Evolutionary conservation across 1,284 basidiomycete genomes (phyloP).

Genomic region (Puccinia triticina): DNA sequence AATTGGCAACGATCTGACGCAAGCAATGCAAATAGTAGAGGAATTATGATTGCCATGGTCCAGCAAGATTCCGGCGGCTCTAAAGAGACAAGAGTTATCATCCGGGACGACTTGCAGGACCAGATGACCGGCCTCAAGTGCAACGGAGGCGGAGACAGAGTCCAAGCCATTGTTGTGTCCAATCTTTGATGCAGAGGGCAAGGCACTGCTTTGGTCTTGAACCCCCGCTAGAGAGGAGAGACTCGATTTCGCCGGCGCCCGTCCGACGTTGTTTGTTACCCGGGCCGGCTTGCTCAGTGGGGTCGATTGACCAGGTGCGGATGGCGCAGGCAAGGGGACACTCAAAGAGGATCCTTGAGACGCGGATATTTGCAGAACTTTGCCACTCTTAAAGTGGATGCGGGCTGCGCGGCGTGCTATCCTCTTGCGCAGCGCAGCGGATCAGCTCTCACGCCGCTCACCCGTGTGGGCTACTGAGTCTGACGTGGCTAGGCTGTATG

Average conservation of each 20-base stretch:
- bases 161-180: constrained; percentile 64
- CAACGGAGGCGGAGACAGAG: constrained; percentile 67
- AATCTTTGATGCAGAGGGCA: constrained; percentile 42
- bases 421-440: no score
- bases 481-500: no score
- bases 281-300: constrained; percentile 55
- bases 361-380: constrained; percentile 78
- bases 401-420: no score
- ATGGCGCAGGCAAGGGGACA: constrained; percentile 30
- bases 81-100: constrained; percentile 91
- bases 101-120: constrained; percentile 77
- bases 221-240: constrained; percentile 55
- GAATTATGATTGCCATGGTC: constrained; percentile 69
- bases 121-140: constrained; percentile 62
- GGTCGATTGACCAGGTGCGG: constrained; percentile 53
- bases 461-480: no score
- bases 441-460: no score
- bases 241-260: constrained; percentile 54
- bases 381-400: constrained; percentile 73
- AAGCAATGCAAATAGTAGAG: constrained; percentile 65
- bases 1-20: constrained; percentile 66
- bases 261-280: constrained; percentile 56
- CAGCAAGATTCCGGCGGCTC: constrained; percentile 78
- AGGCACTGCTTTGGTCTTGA: constrained; percentile 23
- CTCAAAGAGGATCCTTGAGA: constrained; percentile 47